Evolutionary conservation across 768 basidiomycete species (phyloP).

Genomic region (Mycena polygramma): DNA sequence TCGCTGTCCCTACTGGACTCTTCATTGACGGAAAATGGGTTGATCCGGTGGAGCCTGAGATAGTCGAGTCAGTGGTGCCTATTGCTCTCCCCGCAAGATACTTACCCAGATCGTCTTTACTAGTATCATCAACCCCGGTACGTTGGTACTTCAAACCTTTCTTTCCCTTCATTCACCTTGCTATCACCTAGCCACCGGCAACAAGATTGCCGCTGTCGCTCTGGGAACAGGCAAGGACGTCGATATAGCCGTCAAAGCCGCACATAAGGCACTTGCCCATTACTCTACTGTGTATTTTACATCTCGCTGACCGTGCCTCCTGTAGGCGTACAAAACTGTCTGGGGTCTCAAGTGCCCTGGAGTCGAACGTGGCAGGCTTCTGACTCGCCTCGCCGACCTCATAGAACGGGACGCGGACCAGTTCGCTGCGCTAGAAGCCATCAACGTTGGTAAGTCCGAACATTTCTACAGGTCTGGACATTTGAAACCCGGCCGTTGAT

Average conservation of each 20-base stretch:
- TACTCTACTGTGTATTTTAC: too few species aligned
- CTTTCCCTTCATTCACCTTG: too few species aligned
- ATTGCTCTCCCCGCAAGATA: too few species aligned
- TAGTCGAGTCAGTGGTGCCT: too few species aligned
- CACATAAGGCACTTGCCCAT: conserved; percentile 50
- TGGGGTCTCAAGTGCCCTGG: conserved; percentile 68
- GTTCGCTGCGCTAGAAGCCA: conserved; percentile 64
- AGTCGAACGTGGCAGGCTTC: conserved; percentile 52
- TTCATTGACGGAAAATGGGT: conserved; percentile 81
- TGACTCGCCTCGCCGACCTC: conserved; percentile 64
- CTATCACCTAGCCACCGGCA: conserved; percentile 66
- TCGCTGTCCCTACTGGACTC: conserved; percentile 66
- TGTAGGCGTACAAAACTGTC: conserved; percentile 27
- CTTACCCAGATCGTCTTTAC: too few species aligned
- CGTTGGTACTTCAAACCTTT: too few species aligned
- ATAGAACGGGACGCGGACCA: conserved; percentile 62
- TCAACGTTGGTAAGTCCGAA: conserved; percentile 55
- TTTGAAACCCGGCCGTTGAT: not conserved
- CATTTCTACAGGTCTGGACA: not conserved
- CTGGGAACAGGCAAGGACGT: conserved; percentile 79
- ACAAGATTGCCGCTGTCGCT: conserved; percentile 67
- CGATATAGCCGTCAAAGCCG: conserved; percentile 79
- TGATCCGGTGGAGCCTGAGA: conserved; percentile 42
- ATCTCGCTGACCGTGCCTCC: too few species aligned
- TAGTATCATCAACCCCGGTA: too few species aligned